These are phyloP conservation scores for Fragaria iinumae DNA, from an alignment of 306 rosid genomes.

Conservation along the genomic window DNA sequence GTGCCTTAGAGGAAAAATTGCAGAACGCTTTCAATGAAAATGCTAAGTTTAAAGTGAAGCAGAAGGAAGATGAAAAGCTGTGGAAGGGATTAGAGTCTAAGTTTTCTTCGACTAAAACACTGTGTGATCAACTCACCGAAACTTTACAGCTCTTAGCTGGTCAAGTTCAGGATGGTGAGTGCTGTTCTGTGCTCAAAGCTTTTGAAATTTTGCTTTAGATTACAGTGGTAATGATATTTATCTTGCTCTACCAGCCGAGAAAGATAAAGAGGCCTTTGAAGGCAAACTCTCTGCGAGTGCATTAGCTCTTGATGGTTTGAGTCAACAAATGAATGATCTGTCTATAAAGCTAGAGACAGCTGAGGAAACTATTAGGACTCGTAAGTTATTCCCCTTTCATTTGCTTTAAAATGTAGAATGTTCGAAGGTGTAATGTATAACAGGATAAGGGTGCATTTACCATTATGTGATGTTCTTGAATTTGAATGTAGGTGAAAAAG, in stretches of 20 bases:
- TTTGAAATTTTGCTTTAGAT: neutral
- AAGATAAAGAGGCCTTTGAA: conserved; percentile 70
- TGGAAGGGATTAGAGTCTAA: conserved; percentile 89
- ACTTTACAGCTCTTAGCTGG: conserved; percentile 71
- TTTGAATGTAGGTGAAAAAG: conserved; percentile 56
- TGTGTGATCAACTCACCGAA: conserved; percentile 78
- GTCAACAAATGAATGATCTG: conserved; percentile 62
- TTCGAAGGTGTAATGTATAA: neutral
- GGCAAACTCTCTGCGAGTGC: conserved; percentile 61
- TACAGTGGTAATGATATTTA: conserved; percentile 11
- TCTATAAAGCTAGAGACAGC: conserved; percentile 62
- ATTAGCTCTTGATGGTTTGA: conserved; percentile 62
- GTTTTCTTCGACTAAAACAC: conserved; percentile 79
- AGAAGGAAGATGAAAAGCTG: conserved; percentile 85
- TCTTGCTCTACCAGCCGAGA: conserved; percentile 55
- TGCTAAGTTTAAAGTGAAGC: conserved; percentile 85
- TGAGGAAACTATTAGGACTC: conserved; percentile 54
- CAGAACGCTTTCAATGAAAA: conserved; percentile 86
- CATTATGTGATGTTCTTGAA: conserved; percentile 28
- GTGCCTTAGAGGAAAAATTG: conserved; percentile 74
- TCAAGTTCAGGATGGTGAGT: conserved; percentile 78
- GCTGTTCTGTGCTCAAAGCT: neutral
- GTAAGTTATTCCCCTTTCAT: conserved; percentile 42
- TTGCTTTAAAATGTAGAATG: neutral
- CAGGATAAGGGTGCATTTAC: neutral